Percentiles rank a stretch among this genome's conserved stretches.
These are phyloP conservation scores for Camptophora hylomeconis DNA, from an alignment of 2,329 filamentous ascomycete genomes.

Conservation along the genomic window DNA sequence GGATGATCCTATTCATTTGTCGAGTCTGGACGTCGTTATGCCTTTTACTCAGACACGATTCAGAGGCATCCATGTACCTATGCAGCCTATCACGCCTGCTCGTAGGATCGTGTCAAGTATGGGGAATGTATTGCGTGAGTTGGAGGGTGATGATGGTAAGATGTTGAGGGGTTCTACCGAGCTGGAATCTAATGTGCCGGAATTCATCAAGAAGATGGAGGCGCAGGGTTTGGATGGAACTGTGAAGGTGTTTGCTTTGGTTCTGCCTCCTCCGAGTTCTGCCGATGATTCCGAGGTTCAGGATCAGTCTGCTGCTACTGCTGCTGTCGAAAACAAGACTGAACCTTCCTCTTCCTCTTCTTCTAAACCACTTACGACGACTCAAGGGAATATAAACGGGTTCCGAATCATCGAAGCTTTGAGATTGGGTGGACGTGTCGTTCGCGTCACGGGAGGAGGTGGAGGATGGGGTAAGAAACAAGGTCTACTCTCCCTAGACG, in stretches of 20 bases:
- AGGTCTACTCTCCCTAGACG: slow-evolving; percentile 17
- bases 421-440: slow-evolving; percentile 10
- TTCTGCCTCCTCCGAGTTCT: slow-evolving; percentile 4
- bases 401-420: background rate
- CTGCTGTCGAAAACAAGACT: background rate
- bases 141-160: slow-evolving; percentile 9
- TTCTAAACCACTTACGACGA: too few species aligned
- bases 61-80: slow-evolving; percentile 7
- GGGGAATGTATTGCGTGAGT: slow-evolving; percentile 16
- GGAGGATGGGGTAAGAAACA: slow-evolving; percentile 18
- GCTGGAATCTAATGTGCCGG: slow-evolving; percentile 11
- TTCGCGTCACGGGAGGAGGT: slow-evolving; percentile 17
- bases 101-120: slow-evolving; percentile 12
- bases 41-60: slow-evolving; percentile 4
- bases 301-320: background rate
- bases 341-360: too few species aligned
- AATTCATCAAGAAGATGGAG: slow-evolving; percentile 2
- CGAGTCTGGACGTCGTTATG: too few species aligned
- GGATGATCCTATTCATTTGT: too few species aligned
- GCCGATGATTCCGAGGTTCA: too few species aligned
- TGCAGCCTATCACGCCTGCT: slow-evolving; percentile 9
- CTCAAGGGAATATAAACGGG: background rate
- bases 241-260: slow-evolving; percentile 8
- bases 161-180: slow-evolving; percentile 13
- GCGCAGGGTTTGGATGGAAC: background rate